Conservation (phyloP, 2,329 filamentous ascomycete species). For the Pyrenochaeta sp. region DNA sequence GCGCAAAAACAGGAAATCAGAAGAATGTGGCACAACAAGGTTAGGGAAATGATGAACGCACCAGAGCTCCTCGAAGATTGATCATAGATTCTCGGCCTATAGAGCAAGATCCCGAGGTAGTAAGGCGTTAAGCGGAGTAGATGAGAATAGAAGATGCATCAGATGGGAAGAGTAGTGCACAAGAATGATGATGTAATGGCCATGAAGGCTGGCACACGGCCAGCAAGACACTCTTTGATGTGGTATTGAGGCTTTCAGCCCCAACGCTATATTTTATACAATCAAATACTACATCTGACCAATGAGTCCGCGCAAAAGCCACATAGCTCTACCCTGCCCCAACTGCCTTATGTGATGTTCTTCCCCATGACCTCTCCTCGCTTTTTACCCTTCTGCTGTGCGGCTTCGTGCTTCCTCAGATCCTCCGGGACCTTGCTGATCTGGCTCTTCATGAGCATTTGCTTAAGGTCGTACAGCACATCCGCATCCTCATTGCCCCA, state of each 20-base stretch:
- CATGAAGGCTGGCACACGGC: no score
- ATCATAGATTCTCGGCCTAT: no score
- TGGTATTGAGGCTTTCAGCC: neutral
- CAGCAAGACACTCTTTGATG: no score
- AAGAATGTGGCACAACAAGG: no score
- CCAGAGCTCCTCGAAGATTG: no score
- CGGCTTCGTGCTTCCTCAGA: slow-evolving; percentile 84
- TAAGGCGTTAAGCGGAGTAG: no score
- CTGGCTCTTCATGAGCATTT: slow-evolving; percentile 91
- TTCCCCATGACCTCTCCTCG: slow-evolving; percentile 19
- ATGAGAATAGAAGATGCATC: no score
- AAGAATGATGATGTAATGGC: no score
- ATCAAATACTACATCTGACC: neutral
- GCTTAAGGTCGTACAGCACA: slow-evolving; percentile 91
- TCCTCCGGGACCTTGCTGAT: slow-evolving; percentile 93
- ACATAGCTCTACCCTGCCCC: neutral
- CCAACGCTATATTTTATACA: neutral
- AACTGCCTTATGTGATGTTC: slow-evolving; percentile 17
- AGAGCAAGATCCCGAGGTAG: no score
- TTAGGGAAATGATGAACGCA: no score
- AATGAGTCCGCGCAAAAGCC: neutral
- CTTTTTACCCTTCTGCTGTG: slow-evolving; percentile 78
- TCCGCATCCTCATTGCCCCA: slow-evolving; percentile 89
- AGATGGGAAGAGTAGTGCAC: no score
- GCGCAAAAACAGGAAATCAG: no score